Evolutionary conservation across 139 green algal species (phyloP).

Genomic region (Pleodorina starrii): DNA sequence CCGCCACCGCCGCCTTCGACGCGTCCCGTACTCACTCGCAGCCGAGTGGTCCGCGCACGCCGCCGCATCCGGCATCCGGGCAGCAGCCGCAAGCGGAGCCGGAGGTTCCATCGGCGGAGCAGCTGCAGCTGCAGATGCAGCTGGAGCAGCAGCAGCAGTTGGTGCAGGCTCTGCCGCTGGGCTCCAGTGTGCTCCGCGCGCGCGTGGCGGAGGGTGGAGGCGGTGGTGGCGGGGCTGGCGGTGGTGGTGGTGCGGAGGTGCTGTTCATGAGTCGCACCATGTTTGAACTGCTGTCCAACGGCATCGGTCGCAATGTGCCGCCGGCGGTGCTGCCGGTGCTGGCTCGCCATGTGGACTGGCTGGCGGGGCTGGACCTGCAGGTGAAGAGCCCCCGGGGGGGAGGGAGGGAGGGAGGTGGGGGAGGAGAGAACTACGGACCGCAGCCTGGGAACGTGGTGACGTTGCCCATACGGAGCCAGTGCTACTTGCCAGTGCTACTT

Average conservation of each 20-base stretch:
- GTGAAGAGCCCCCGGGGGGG: too few species aligned
- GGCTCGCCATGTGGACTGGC: slow-evolving; percentile 45
- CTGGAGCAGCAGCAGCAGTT: neutral
- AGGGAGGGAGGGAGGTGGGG: too few species aligned
- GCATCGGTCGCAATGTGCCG: slow-evolving; percentile 34
- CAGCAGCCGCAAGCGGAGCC: neutral
- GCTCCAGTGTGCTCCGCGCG: neutral
- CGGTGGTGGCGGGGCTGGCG: neutral
- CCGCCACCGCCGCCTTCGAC: neutral
- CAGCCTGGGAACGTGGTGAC: too few species aligned
- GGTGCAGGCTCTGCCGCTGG: slow-evolving; percentile 8
- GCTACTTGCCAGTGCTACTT: too few species aligned
- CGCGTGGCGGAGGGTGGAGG: neutral
- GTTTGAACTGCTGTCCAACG: slow-evolving; percentile 41
- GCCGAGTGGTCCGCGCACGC: neutral
- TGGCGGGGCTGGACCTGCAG: neutral
- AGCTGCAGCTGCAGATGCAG: neutral
- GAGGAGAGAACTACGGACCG: too few species aligned
- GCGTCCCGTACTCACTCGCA: too few species aligned
- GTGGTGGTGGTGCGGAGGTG: slow-evolving; percentile 30
- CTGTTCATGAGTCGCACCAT: slow-evolving; percentile 47
- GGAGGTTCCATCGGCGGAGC: neutral
- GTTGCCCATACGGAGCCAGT: too few species aligned
- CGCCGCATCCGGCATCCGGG: neutral
- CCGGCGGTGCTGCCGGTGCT: slow-evolving; percentile 23